Evolutionary conservation across 1,284 basidiomycete species (phyloP).

Genomic region (Pseudozyma sp.): DNA sequence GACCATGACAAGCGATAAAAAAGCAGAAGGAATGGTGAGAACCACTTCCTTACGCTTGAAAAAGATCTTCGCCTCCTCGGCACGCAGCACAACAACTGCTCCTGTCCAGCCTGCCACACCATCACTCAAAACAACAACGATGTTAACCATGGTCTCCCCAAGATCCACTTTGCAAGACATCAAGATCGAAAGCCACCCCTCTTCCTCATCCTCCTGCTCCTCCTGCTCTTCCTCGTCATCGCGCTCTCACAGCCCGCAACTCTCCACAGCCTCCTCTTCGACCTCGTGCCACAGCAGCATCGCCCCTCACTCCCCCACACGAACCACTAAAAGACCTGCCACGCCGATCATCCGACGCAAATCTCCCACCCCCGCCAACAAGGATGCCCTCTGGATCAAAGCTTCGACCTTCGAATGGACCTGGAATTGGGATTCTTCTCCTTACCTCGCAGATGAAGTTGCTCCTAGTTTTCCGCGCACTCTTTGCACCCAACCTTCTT

Average conservation of each 20-base stretch:
- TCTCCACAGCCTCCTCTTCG: background rate
- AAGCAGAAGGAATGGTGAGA: no score
- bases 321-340: background rate
- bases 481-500: background rate
- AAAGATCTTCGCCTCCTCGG: no score
- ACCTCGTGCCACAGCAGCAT: no score
- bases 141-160: background rate
- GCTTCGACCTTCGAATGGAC: conserved; percentile 9
- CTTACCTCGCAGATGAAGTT: background rate
- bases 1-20: no score
- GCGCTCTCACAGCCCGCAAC: background rate
- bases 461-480: conserved; percentile 7
- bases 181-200: background rate
- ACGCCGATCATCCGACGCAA: background rate
- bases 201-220: background rate
- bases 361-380: background rate
- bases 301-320: no score
- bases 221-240: background rate
- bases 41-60: no score
- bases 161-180: background rate
- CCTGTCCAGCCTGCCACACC: background rate
- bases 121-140: background rate
- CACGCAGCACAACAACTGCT: no score
- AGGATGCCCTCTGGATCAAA: background rate
- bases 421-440: conserved; percentile 23